These are phyloP conservation scores for Diplogelasinospora grovesii DNA, from an alignment of 495 filamentous ascomycete species.

Conservation along the genomic window DNA sequence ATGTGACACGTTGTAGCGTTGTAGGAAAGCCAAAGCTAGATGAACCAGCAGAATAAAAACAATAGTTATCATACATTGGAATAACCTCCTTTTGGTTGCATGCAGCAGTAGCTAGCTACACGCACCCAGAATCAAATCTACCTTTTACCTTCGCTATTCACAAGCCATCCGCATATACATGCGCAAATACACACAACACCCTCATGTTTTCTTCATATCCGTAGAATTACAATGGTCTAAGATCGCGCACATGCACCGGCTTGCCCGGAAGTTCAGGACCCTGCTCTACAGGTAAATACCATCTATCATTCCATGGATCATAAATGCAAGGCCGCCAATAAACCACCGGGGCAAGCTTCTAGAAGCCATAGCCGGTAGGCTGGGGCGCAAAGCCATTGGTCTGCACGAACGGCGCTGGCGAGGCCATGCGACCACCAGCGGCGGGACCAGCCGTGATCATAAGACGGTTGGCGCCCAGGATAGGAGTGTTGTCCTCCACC, in stretches of 20 bases:
- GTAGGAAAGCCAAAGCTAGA: too few relatives aligned
- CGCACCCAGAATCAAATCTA: neutral
- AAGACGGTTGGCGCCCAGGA: constrained; percentile 82
- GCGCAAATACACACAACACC: neutral
- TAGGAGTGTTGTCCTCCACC: constrained; percentile 87
- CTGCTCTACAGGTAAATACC: constrained; percentile 14
- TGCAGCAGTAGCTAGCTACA: too few relatives aligned
- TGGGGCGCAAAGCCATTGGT: constrained; percentile 78
- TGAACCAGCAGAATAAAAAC: too few relatives aligned
- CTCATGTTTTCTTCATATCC: neutral
- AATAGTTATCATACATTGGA: too few relatives aligned
- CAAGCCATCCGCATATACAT: neutral
- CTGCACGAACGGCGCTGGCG: constrained; percentile 60
- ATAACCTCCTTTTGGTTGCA: too few relatives aligned
- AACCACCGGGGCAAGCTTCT: constrained; percentile 23
- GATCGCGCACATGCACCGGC: constrained; percentile 8
- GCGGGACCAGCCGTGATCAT: constrained; percentile 95
- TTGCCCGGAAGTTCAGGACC: constrained; percentile 1
- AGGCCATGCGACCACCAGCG: constrained; percentile 38
- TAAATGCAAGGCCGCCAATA: constrained; percentile 17
- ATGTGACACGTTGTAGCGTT: too few relatives aligned
- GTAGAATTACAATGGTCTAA: constrained; percentile 4
- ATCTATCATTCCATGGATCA: constrained; percentile 12
- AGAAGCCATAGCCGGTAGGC: constrained; percentile 61
- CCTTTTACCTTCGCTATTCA: neutral